These are phyloP conservation scores for Ustilago bromivora DNA, from an alignment of 1,284 basidiomycete genomes.

Conservation along the genomic window DNA sequence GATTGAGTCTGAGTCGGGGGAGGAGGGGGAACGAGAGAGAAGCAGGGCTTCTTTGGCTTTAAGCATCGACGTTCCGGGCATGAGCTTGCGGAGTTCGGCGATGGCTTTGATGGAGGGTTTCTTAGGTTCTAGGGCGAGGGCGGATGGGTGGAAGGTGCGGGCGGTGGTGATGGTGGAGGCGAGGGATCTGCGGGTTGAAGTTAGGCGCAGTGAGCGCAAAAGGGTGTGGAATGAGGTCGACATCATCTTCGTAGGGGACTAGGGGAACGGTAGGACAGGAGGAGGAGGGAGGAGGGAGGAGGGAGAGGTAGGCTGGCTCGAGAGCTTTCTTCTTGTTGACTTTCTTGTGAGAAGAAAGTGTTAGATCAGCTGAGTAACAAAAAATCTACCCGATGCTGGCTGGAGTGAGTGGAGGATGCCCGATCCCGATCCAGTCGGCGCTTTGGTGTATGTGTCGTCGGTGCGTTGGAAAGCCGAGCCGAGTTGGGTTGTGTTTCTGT, in stretches of 20 bases:
- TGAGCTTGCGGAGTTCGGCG: constrained; percentile 83
- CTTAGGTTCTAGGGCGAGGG: constrained; percentile 26
- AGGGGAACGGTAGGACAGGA: background rate
- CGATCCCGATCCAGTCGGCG: too few relatives aligned
- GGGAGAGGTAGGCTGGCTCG: too few relatives aligned
- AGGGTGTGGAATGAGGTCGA: constrained; percentile 1
- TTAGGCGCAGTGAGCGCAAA: constrained; percentile 18
- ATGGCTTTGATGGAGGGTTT: constrained; percentile 78
- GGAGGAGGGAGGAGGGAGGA: background rate
- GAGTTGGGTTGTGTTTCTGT: too few relatives aligned
- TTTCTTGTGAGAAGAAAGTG: too few relatives aligned
- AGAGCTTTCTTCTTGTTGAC: too few relatives aligned
- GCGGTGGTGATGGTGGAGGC: background rate
- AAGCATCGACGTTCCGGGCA: constrained; percentile 79
- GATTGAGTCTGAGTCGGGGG: constrained; percentile 77
- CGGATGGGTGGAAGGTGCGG: constrained; percentile 18
- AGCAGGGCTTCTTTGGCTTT: constrained; percentile 89
- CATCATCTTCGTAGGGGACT: background rate
- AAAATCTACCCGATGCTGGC: too few relatives aligned
- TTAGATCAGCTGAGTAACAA: accelerated
- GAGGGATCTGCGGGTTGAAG: background rate
- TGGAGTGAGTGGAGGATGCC: too few relatives aligned
- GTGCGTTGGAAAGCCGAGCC: too few relatives aligned
- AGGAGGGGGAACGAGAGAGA: constrained; percentile 71
- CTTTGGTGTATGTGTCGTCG: too few relatives aligned